A percentile compares a stretch with the other conserved stretches of the same genome.
These are phyloP conservation scores for Ogataea glucozyma DNA, from an alignment of 805 yeast species.

Conservation along the genomic window DNA sequence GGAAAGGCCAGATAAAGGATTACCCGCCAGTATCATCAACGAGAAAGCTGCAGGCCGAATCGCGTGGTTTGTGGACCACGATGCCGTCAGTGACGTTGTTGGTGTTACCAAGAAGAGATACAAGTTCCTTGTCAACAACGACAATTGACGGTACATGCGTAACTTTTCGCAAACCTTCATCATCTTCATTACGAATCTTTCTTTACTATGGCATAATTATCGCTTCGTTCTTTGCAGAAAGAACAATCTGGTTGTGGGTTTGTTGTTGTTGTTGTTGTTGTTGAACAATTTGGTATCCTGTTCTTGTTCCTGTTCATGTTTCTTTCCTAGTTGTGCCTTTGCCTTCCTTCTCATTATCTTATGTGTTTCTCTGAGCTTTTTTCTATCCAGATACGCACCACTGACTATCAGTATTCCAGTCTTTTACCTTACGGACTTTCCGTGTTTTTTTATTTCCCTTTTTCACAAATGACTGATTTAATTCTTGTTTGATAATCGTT, in stretches of 20 bases:
- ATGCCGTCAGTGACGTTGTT: slow-evolving; percentile 79
- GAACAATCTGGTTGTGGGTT: neutral
- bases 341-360: too few relatives aligned
- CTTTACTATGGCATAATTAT: slow-evolving; percentile 2
- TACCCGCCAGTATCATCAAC: slow-evolving; percentile 90
- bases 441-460: neutral
- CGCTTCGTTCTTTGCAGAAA: slow-evolving; percentile 1
- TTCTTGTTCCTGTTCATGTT: too few relatives aligned
- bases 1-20: slow-evolving; percentile 96
- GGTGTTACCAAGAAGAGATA: slow-evolving; percentile 67
- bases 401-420: neutral
- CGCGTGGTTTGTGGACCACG: slow-evolving; percentile 96
- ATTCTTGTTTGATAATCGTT: neutral
- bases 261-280: neutral
- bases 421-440: neutral
- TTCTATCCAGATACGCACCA: neutral
- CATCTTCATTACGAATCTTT: neutral
- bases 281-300: too few relatives aligned
- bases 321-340: too few relatives aligned
- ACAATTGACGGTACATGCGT: neutral
- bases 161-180: too few relatives aligned
- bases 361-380: too few relatives aligned
- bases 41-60: slow-evolving; percentile 97
- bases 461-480: neutral
- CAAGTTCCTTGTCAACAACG: slow-evolving; percentile 47